These are phyloP conservation scores for Aspergillus egyptiacus DNA, from an alignment of 495 filamentous ascomycete species.

Conservation along the genomic window DNA sequence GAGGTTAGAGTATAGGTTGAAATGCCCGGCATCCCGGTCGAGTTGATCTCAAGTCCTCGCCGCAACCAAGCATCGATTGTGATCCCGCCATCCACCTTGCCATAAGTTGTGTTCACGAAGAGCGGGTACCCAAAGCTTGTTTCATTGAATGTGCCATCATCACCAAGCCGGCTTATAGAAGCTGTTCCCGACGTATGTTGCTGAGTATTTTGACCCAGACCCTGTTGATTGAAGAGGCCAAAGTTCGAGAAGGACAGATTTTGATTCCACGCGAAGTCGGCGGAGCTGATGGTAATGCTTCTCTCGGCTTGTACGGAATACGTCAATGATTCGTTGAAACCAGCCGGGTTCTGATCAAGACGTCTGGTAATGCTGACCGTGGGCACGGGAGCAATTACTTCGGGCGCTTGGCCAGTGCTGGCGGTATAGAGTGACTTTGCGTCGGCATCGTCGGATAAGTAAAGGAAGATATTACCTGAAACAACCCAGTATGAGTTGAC, in stretches of 20 bases:
- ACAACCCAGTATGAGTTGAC: conserved; percentile 75
- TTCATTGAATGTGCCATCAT: conserved; percentile 17
- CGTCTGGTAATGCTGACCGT: conserved; percentile 35
- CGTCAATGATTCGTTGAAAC: conserved; percentile 54
- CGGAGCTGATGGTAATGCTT: conserved; percentile 47
- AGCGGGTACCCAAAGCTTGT: conserved; percentile 60
- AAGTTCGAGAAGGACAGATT: conserved; percentile 50
- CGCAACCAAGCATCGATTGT: conserved; percentile 53
- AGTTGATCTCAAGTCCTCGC: conserved; percentile 51
- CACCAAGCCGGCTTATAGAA: conserved; percentile 35
- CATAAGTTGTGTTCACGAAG: conserved; percentile 50
- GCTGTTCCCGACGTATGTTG: conserved; percentile 57
- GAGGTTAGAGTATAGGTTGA: conserved; percentile 46
- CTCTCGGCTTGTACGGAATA: conserved; percentile 57
- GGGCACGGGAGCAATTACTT: conserved; percentile 33
- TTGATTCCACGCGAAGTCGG: conserved; percentile 56
- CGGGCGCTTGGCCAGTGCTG: conserved; percentile 15
- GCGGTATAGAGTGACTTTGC: conserved; percentile 29
- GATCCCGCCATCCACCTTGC: conserved; percentile 43
- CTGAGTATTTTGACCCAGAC: conserved; percentile 55
- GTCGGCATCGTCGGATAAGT: conserved; percentile 44
- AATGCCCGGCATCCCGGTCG: conserved; percentile 40
- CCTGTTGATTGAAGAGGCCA: conserved; percentile 52
- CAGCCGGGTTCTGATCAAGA: conserved; percentile 38
- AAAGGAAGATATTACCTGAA: conserved; percentile 77